Evolutionary conservation across 192 early-diverging fungal species (phyloP).

Genomic region (Funneliformis geosporum): DNA sequence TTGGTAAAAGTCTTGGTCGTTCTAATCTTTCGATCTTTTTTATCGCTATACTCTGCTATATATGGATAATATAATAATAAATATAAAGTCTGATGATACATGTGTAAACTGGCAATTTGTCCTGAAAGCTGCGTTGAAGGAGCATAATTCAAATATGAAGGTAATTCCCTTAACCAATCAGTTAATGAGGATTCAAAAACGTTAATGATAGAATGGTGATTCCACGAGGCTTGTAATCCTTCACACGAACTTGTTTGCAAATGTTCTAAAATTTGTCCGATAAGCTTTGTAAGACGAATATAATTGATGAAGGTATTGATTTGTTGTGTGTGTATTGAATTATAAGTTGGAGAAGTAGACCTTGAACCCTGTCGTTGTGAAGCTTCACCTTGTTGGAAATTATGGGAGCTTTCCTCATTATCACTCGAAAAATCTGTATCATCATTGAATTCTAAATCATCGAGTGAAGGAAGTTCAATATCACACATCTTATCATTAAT

Average conservation of each 20-base stretch:
- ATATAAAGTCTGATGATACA: slow-evolving; percentile 21
- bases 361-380: slow-evolving; percentile 26
- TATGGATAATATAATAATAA: slow-evolving; percentile 30
- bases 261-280: slow-evolving; percentile 50
- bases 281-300: slow-evolving; percentile 49
- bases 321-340: not conserved
- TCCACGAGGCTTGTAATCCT: slow-evolving; percentile 33
- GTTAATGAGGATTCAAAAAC: slow-evolving; percentile 41
- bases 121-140: slow-evolving; percentile 17
- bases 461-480: slow-evolving; percentile 30
- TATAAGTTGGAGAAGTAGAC: slow-evolving; percentile 1
- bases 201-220: slow-evolving; percentile 40
- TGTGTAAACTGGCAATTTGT: slow-evolving; percentile 19
- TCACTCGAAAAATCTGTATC: not conserved
- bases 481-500: slow-evolving; percentile 42
- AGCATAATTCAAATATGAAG: slow-evolving; percentile 45
- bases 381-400: not conserved
- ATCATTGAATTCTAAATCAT: slow-evolving; percentile 17
- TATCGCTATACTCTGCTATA: not conserved
- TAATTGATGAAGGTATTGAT: slow-evolving; percentile 44
- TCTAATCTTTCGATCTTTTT: not conserved
- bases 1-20: slow-evolving; percentile 12
- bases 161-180: slow-evolving; percentile 48
- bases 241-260: slow-evolving; percentile 36
- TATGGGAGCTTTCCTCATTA: not conserved